A percentile compares a stretch with the other conserved stretches of the same genome.
phyloP scores from a whole-genome alignment of 202 grass and related monocot genomes.

The Elaeis oleifera region DNA sequence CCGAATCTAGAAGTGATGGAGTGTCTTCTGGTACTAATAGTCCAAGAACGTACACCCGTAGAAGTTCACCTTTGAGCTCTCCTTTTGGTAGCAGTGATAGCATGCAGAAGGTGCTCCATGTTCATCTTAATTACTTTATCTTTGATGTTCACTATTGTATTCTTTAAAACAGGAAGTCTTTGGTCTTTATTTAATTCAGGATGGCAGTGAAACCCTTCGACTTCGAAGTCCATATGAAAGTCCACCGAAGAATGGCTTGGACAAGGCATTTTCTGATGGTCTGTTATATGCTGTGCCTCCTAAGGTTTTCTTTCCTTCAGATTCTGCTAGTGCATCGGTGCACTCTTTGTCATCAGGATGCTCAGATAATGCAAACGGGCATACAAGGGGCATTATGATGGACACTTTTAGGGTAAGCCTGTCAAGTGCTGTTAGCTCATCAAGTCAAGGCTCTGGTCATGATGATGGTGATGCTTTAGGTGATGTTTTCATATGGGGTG shows the following conservation, averaged over 20 bases:
- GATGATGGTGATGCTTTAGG: constrained; percentile 96
- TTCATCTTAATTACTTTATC: neutral
- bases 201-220: constrained; percentile 61
- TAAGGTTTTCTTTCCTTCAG: constrained; percentile 67
- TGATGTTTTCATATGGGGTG: constrained; percentile 97
- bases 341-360: constrained; percentile 81
- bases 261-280: constrained; percentile 90
- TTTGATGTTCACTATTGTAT: constrained; percentile 11
- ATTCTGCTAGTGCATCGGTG: constrained; percentile 68
- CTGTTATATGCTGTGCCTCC: constrained; percentile 64
- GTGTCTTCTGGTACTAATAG: constrained; percentile 81
- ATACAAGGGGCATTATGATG: constrained; percentile 54
- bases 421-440: constrained; percentile 99
- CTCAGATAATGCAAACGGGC: constrained; percentile 75
- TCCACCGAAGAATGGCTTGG: constrained; percentile 72
- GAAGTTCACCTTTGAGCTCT: constrained; percentile 90
- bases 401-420: constrained; percentile 87
- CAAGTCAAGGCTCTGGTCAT: constrained; percentile 96
- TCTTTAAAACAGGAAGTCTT: constrained; percentile 7
- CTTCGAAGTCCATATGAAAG: constrained; percentile 76
- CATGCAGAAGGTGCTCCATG: constrained; percentile 66
- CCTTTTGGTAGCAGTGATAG: constrained; percentile 93
- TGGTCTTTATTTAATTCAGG: constrained; percentile 34
- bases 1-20: constrained; percentile 80
- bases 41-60: constrained; percentile 75